Evolutionary conservation across 1,139 yeast species (phyloP), one percentile per base, ranked within the genome.

Genomic region (Suhomyces wounanorum): DNA sequence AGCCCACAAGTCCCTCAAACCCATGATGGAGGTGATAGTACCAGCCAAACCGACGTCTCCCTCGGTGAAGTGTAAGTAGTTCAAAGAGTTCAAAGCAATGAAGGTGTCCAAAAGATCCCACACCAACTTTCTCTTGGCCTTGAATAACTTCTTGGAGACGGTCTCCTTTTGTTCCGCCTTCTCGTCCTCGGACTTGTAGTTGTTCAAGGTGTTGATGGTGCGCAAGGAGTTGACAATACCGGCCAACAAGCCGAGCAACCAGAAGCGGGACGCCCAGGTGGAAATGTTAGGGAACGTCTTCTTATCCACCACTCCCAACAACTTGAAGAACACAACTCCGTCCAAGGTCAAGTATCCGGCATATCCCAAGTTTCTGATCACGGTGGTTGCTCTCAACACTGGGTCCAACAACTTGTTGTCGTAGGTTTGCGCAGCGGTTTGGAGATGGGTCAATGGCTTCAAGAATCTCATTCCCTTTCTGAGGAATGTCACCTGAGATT

Each of bases 41-140:
- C 98, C 98, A 44, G 95, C 92, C 56, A 86, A 73, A 46, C 96
- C 97, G 50, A 90, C 81, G 46, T 86, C 78, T 47, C 96, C 96
- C 61, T 92, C 97, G 65, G 86, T 84, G 60, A 81, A 75, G 62
- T 78, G 77, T 61, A 87, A 74, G 68, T 76, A 71, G 53, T 81
- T 77, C 68, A 89, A 79, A 46, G 85, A 81, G 67, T 87, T 84
- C 65, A 86, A 73, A 25, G 96, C 96, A 62, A 91, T 85, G 59
- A 87, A 78, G 59, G 82, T 67, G 69, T 92, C 98, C 58, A 88
- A 79, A 14, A 81, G 69, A 67, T 90, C 96, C 91, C 96, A 89
- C 31, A 87, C 69, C 55, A 90, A 73, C 71, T 85, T 89, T 64
- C 87, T 79, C 63, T 78, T 73, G 33, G 88, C 84, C 53, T 61